These are phyloP conservation scores for Pythium monospermum DNA, from an alignment of 352 stramenopile species.

Conservation along the genomic window DNA sequence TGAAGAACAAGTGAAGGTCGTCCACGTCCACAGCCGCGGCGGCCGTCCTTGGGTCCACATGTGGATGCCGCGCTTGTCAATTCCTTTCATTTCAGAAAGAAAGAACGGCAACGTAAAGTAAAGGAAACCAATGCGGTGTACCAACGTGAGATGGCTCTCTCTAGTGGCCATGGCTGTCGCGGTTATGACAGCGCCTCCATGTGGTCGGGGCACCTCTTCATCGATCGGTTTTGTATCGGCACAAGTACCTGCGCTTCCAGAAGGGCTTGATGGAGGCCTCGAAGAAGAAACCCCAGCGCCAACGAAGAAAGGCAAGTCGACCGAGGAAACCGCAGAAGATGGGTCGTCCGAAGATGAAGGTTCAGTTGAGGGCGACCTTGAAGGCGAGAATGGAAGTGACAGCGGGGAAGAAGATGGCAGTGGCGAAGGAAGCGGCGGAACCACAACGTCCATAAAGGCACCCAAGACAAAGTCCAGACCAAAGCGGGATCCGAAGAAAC, in stretches of 20 bases:
- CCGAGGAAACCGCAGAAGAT: too few species aligned
- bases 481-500: not conserved
- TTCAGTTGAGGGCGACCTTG: too few species aligned
- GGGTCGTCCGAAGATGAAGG: not conserved
- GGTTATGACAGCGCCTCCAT: not conserved
- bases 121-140: not conserved
- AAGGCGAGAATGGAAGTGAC: too few species aligned
- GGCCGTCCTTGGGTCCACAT: too few species aligned
- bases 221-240: too few species aligned
- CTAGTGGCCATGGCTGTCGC: not conserved
- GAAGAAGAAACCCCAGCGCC: too few species aligned
- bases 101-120: not conserved
- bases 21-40: too few species aligned
- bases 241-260: not conserved
- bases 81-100: too few species aligned
- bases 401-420: not conserved
- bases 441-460: not conserved
- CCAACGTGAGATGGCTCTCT: not conserved
- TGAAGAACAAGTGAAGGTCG: too few species aligned
- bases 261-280: not conserved
- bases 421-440: not conserved
- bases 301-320: too few species aligned
- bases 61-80: too few species aligned
- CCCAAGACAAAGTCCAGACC: not conserved
- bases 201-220: not conserved